phyloP scores from a whole-genome alignment of 73 alveolate genomes.

The Stentor roeselii region DNA sequence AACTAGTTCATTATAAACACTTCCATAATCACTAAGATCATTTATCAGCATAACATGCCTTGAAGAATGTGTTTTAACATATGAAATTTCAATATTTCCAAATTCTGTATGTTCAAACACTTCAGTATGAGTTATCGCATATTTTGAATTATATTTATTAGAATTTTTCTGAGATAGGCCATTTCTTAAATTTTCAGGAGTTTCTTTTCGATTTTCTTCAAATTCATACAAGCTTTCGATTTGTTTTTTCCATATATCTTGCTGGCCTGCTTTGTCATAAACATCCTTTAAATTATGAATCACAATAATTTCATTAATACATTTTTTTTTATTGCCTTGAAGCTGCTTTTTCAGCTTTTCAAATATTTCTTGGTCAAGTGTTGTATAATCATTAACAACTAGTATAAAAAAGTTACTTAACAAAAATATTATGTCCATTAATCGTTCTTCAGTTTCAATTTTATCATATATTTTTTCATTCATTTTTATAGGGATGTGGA shows the following conservation, averaged over 20 bases:
- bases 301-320: constrained; percentile 48
- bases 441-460: constrained; percentile 43
- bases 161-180: too few relatives aligned
- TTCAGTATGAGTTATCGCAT: constrained; percentile 26
- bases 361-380: constrained; percentile 46
- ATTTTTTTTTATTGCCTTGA: constrained; percentile 36
- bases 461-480: constrained; percentile 37
- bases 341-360: constrained; percentile 41
- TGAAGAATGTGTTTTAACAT: constrained; percentile 49
- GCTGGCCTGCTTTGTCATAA: constrained; percentile 33
- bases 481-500: constrained; percentile 43
- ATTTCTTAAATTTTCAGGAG: too few relatives aligned
- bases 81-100: constrained; percentile 38
- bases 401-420: constrained; percentile 47
- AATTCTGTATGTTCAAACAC: constrained; percentile 26
- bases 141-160: too few relatives aligned
- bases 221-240: constrained; percentile 35
- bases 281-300: constrained; percentile 53
- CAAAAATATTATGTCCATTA: constrained; percentile 42
- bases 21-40: constrained; percentile 39
- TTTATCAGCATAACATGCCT: constrained; percentile 52
- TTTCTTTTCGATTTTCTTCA: too few relatives aligned
- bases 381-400: constrained; percentile 53
- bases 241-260: constrained; percentile 44
- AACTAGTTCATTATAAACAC: constrained; percentile 37